These are phyloP conservation scores for Anacardium occidentale DNA, from an alignment of 345 rosid species.

Conservation along the genomic window DNA sequence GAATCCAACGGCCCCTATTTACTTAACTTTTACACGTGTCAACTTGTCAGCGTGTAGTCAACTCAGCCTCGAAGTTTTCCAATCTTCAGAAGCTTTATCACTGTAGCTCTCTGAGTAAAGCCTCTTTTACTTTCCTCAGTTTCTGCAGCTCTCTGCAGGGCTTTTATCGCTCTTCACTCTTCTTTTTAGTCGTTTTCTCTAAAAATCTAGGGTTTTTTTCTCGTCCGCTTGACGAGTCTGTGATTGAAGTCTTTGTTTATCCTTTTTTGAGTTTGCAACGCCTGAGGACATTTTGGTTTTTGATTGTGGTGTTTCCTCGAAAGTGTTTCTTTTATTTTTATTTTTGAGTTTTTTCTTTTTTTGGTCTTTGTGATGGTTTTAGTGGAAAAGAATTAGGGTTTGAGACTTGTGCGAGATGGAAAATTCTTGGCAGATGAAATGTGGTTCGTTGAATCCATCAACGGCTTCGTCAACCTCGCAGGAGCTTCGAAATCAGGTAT, in stretches of 20 bases:
- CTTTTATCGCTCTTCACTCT: neutral
- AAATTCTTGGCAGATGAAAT: conserved; percentile 36
- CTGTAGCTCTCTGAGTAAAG: neutral
- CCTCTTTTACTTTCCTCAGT: conserved; percentile 20
- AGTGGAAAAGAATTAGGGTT: conserved; percentile 28
- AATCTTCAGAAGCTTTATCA: conserved; percentile 19
- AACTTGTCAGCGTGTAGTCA: conserved; percentile 25
- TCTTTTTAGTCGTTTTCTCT: neutral
- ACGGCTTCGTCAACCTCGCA: conserved; percentile 32
- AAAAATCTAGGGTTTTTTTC: conserved; percentile 17
- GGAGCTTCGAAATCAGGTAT: conserved; percentile 39
- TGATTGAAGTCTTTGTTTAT: neutral
- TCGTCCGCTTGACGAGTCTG: neutral
- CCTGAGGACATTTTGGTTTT: neutral
- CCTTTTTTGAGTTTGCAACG: neutral
- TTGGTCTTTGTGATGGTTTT: conserved; percentile 8
- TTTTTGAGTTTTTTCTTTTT: neutral
- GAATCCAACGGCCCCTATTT: conserved; percentile 17
- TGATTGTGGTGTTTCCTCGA: neutral
- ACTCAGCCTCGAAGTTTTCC: conserved; percentile 25
- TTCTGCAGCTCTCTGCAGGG: conserved; percentile 4
- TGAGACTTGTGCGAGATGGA: conserved; percentile 31
- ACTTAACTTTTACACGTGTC: conserved; percentile 26
- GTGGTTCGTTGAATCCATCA: conserved; percentile 29
- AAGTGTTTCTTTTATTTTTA: too few relatives aligned